A percentile compares a stretch with the other conserved stretches of the same genome.
Evolutionary conservation across 1,284 basidiomycete species (phyloP).

Genomic region (Cutaneotrichosporon spelunceum): DNA sequence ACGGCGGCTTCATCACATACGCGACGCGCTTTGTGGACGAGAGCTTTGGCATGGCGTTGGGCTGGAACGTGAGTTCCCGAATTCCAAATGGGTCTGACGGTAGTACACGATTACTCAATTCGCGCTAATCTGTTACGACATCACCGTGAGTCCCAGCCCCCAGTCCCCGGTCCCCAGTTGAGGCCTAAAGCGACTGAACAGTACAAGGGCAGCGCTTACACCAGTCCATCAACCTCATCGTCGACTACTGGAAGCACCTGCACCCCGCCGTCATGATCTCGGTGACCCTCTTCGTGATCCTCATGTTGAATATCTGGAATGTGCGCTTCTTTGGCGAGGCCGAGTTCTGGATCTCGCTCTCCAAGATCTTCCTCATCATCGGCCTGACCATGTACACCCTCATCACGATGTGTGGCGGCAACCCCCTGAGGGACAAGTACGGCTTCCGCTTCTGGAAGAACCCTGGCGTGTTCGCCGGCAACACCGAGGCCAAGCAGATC

Average conservation of each 20-base stretch:
- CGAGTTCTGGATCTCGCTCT: constrained; percentile 39
- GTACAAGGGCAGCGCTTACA: too few species aligned
- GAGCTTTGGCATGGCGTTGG: constrained; percentile 25
- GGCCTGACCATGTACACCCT: constrained; percentile 42
- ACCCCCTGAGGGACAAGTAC: constrained; percentile 17
- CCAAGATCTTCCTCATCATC: constrained; percentile 38
- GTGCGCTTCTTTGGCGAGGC: constrained; percentile 32
- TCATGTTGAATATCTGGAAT: constrained; percentile 29
- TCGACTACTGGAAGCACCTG: constrained; percentile 33
- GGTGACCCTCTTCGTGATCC: constrained; percentile 27
- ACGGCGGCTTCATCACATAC: constrained; percentile 29
- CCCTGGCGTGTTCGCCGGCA: constrained; percentile 34
- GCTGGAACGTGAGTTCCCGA: constrained; percentile 22
- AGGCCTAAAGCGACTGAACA: too few species aligned
- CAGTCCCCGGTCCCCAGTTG: too few species aligned
- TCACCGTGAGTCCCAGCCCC: constrained; percentile 20
- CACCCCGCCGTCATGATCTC: constrained; percentile 36
- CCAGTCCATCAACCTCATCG: neutral
- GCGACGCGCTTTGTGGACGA: constrained; percentile 28
- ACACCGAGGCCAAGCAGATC: constrained; percentile 27
- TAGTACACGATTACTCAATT: constrained; percentile 27
- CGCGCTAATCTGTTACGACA: constrained; percentile 28
- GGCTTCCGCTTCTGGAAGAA: constrained; percentile 40
- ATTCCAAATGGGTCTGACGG: neutral
- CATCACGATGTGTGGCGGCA: constrained; percentile 40